Base-by-base conservation (phyloP, 257 asterid genomes). In the Lavandula angustifolia region DNA sequence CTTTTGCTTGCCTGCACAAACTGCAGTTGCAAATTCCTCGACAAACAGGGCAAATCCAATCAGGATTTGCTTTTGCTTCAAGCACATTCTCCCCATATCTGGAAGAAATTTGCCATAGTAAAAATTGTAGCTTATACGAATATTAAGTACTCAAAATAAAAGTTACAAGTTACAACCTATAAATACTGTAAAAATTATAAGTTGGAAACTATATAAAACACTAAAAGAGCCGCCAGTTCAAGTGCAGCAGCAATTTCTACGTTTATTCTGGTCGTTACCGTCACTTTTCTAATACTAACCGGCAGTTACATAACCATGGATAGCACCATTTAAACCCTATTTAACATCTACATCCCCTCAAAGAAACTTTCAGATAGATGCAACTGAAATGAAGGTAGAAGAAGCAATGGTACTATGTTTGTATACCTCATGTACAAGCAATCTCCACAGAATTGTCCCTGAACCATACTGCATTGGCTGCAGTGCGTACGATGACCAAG, bases 1-100 rank as follows among this genome's bases (percentile, higher is more conserved):
- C 97, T 81, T 94, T 94, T 22, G 95, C 92, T 70, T 86, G 92
- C 78, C 99, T 73, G 82, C 99, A 90, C 69, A 90, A 80, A 77
- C 99, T 94, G 78, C 99, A 94, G 86, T 94, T 94, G 81, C 99
- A 94, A 64, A 94, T 87, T 67, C 89, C 97, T 29, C 99, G 99
- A 73, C 97, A 94, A 62, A 72, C 87, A 0, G 97, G 96, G 79
- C 97, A 94, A 73, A 79, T 76, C 99, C 99, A 94, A 63, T 87
- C 41, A 5, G 89, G 94, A 66, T 94, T 87, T 75, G 75, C 84
- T 60, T 82, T 84, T 61, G 89, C 92, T 77, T 94, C 99, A 3
- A 90, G 91, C 72, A 94, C 99, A 73, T 90, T 79, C 73, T 94
- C 99, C 68, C 96, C 99, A 37, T 90, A 94, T 67, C 97, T 94